Evolutionary conservation across 1,284 basidiomycete genomes (phyloP), one percentile per base, ranked within the genome.

Genomic region (Puccinia coronata): DNA sequence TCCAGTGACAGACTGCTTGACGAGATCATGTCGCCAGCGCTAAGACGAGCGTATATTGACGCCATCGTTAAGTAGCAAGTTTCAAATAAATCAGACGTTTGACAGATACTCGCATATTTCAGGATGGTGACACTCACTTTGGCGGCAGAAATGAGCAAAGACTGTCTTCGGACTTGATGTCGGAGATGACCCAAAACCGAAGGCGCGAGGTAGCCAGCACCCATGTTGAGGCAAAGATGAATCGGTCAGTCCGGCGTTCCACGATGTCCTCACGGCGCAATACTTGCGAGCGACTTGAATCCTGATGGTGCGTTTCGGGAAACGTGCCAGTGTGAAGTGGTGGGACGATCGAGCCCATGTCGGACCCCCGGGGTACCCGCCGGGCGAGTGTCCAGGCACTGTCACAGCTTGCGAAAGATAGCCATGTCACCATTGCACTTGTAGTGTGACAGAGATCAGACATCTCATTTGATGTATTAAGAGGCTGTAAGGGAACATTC

Each of bases 1-100:
- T 47, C 82, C 82, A 47, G 82, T 82, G 20, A 41, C 53, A 25
- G 76, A 57, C 57, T 82, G 82, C 72, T 82, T 83, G 43, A 78
- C 65, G 39, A 83, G 76, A 70, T 83, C 83, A 78, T 82, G 82
- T 51, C 70, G 71, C 69, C 69, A 57, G 49, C 83, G 76, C 78
- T 80, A 39, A 39, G 23, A 39, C 23, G 59, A 39, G 8, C 31
- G 34, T 20, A 34, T 36, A n/a, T 39, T 1, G 59, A 63, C 3
- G 5, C 34, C 31, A 23, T 39, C 6, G 59, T 6, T 2, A 39
- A 6, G 28, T 20, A 67, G 43, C 3, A 47, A 16, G 12, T n/a
- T n/a, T n/a, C n/a, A n/a, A n/a, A n/a, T n/a, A n/a, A n/a, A 49
- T 47, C 67, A 39, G 59, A 63, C 18, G 39, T 23, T 43, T 49